phyloP scores from a whole-genome alignment of 1,139 yeast species.

The Torulaspora pretoriensis region DNA sequence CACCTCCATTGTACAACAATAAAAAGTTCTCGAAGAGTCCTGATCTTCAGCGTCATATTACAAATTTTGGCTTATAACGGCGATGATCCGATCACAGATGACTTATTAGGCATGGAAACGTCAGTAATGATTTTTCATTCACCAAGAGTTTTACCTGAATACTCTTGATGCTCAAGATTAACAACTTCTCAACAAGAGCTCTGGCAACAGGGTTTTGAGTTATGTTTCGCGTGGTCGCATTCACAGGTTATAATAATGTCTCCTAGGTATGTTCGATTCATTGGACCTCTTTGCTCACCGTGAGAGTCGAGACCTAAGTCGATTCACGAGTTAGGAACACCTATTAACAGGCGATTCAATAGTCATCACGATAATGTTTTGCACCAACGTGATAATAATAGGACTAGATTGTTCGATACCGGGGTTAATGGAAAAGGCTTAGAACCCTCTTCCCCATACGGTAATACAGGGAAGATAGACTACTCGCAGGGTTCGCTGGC shows the following conservation, averaged over 20 bases:
- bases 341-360: slow-evolving; percentile 4
- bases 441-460: slow-evolving; percentile 27
- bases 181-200: background rate
- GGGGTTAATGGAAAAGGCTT: slow-evolving; percentile 10
- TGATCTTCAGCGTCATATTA: background rate
- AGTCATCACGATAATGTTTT: slow-evolving; percentile 17
- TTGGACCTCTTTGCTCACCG: background rate
- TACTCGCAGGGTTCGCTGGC: slow-evolving; percentile 53
- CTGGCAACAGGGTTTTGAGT: background rate
- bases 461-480: slow-evolving; percentile 22
- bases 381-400: slow-evolving; percentile 31
- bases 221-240: background rate
- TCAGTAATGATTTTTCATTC: slow-evolving; percentile 4
- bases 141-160: background rate
- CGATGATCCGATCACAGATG: background rate
- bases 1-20: slow-evolving; percentile 9
- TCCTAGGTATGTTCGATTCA: slow-evolving; percentile 3
- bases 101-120: background rate
- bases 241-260: background rate
- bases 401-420: slow-evolving; percentile 36
- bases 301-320: too few species aligned
- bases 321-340: background rate
- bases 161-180: background rate
- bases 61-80: background rate
- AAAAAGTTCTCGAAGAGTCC: background rate